A percentile compares a stretch with the other conserved stretches of the same genome.
Evolutionary conservation across 192 early-diverging fungal species (phyloP).

Genomic region (Ambispora gerdemannii): DNA sequence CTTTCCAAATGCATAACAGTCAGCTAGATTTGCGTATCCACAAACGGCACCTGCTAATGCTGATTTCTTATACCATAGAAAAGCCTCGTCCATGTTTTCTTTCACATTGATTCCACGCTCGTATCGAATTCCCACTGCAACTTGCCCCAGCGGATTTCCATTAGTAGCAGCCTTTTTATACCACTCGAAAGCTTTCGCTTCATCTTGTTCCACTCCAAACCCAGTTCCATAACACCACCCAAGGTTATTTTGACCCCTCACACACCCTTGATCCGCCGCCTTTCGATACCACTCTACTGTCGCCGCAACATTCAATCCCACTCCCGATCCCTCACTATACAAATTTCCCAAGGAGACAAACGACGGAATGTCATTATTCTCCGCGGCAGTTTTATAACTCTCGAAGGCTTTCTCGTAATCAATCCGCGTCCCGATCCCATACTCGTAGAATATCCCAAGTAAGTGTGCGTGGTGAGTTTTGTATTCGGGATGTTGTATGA

Average conservation of each 20-base stretch:
- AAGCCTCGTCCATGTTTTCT: constrained; percentile 41
- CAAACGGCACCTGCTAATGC: constrained; percentile 55
- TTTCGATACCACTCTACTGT: constrained; percentile 62
- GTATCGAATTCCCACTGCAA: background rate
- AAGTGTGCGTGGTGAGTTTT: background rate
- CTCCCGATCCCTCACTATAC: constrained; percentile 57
- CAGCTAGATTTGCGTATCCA: constrained; percentile 74
- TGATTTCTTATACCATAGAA: constrained; percentile 53
- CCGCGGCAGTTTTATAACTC: background rate
- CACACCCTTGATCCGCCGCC: constrained; percentile 65
- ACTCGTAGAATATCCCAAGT: background rate
- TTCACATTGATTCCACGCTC: background rate
- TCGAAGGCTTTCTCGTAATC: background rate
- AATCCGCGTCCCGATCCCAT: background rate
- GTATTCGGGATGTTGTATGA: too few relatives aligned
- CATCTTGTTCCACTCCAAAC: constrained; percentile 46
- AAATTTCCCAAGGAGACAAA: constrained; percentile 56
- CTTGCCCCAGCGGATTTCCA: background rate
- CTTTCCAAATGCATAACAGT: constrained; percentile 66
- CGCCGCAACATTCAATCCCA: constrained; percentile 41
- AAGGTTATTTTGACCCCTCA: constrained; percentile 74
- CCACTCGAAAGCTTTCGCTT: background rate
- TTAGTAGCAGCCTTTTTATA: background rate
- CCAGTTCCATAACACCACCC: constrained; percentile 81
- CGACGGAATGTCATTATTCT: background rate